phyloP scores from a whole-genome alignment of 2,329 filamentous ascomycete species.

The Phialemoniopsis sp. region DNA sequence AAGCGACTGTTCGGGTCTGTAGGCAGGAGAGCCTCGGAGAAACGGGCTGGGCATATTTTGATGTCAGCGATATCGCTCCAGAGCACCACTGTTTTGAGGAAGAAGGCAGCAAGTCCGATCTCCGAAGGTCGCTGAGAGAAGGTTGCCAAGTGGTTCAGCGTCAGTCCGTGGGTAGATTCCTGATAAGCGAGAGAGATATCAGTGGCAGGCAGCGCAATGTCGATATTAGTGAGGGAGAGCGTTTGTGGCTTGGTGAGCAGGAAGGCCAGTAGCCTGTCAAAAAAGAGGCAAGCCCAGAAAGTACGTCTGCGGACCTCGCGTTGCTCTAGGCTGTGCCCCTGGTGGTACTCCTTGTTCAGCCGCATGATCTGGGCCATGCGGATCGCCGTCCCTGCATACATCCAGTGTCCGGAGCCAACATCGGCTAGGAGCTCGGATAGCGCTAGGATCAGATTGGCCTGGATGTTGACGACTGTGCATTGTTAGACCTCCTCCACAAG shows the following conservation, averaged over 20 bases:
- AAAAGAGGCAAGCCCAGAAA: conserved; percentile 3
- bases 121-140: too few species aligned
- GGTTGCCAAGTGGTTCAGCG: too few species aligned
- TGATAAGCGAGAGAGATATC: conserved; percentile 2
- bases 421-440: background rate
- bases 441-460: background rate
- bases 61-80: background rate
- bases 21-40: background rate
- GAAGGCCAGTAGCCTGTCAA: conserved; percentile 2
- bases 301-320: conserved; percentile 3
- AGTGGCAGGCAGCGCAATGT: conserved; percentile 3
- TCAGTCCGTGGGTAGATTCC: background rate
- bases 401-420: background rate
- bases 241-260: conserved; percentile 7
- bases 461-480: background rate
- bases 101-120: background rate
- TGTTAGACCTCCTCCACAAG: background rate
- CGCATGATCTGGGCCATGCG: conserved; percentile 8
- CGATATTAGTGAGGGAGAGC: background rate
- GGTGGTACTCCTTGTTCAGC: conserved; percentile 7
- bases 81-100: background rate
- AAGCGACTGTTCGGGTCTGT: conserved; percentile 1
- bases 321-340: background rate
- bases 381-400: conserved; percentile 37
- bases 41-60: background rate